Percentiles rank a stretch among this genome's conserved stretches.
Conservation (phyloP, 169 alveolate genomes). For the Toxoplasma gondii region DNA sequence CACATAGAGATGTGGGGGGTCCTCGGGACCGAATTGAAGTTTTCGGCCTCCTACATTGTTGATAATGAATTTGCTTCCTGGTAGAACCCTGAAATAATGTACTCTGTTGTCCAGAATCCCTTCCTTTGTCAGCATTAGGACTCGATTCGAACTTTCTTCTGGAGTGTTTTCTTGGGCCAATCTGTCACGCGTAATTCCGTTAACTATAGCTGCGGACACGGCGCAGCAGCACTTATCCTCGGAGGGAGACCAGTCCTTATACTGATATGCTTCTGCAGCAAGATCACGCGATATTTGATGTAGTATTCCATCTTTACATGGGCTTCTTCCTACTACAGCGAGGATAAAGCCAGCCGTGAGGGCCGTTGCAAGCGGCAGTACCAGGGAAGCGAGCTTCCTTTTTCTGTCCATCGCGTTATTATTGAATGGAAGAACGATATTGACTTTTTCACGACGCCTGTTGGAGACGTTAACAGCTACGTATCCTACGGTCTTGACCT, state of each 20-base stretch:
- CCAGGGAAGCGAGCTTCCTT: too few species aligned
- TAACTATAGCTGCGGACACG: neutral
- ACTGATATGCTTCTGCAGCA: neutral
- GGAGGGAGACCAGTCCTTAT: neutral
- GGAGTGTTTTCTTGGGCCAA: neutral
- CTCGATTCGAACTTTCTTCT: neutral
- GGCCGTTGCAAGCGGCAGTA: too few species aligned
- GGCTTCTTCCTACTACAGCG: too few species aligned
- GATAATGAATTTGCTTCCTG: neutral
- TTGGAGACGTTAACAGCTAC: too few species aligned
- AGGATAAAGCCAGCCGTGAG: too few species aligned
- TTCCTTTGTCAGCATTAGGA: neutral
- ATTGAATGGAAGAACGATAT: too few species aligned
- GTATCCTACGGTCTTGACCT: too few species aligned
- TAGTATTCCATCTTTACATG: too few species aligned
- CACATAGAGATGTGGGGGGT: slow-evolving; percentile 4
- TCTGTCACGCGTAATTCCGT: neutral
- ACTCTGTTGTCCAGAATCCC: neutral
- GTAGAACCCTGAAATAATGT: neutral
- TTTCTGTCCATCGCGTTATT: too few species aligned
- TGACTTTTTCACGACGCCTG: too few species aligned
- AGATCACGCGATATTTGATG: too few species aligned
- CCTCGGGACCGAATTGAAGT: neutral
- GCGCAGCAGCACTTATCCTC: neutral
- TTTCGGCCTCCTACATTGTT: slow-evolving; percentile 26